These are phyloP conservation scores for Fusarium citri DNA, from an alignment of 2,329 filamentous ascomycete species.

Conservation along the genomic window DNA sequence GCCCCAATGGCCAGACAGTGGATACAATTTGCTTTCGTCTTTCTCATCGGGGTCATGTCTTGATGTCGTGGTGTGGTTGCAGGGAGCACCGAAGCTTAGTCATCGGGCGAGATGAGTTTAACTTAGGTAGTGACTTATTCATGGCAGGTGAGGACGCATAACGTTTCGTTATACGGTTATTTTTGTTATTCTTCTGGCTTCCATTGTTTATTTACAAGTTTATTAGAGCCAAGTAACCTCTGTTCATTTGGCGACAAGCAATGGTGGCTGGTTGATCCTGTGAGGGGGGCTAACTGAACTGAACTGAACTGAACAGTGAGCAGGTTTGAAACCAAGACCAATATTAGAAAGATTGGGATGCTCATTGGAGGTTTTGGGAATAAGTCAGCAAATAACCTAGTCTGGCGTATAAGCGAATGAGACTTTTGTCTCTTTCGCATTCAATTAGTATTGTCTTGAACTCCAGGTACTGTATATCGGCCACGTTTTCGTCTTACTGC, in stretches of 20 bases:
- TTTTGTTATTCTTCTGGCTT: not conserved
- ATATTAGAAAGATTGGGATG: slow-evolving; percentile 1
- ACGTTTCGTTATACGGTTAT: not conserved
- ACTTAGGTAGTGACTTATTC: slow-evolving; percentile 1
- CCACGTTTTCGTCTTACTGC: not conserved
- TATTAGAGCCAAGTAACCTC: not conserved
- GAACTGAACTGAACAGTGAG: not conserved
- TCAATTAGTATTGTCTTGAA: not conserved
- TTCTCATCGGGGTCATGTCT: slow-evolving; percentile 42
- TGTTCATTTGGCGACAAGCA: not conserved
- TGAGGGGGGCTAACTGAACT: slow-evolving; percentile 1
- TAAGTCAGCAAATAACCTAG: slow-evolving; percentile 11
- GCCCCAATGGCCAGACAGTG: slow-evolving; percentile 45
- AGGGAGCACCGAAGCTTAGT: slow-evolving; percentile 40
- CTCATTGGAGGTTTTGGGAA: slow-evolving; percentile 16
- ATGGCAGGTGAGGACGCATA: not conserved
- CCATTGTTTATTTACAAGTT: not conserved
- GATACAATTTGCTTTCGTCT: slow-evolving; percentile 40
- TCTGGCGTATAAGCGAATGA: slow-evolving; percentile 2
- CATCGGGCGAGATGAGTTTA: slow-evolving; percentile 17
- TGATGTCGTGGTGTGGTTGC: slow-evolving; percentile 44
- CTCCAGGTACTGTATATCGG: not conserved
- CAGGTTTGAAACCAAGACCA: slow-evolving; percentile 23
- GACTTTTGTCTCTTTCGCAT: not conserved
- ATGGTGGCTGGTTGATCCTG: slow-evolving; percentile 10